Base-by-base conservation (phyloP, 2,329 filamentous ascomycete species). In the Incumbomyces lentus region DNA sequence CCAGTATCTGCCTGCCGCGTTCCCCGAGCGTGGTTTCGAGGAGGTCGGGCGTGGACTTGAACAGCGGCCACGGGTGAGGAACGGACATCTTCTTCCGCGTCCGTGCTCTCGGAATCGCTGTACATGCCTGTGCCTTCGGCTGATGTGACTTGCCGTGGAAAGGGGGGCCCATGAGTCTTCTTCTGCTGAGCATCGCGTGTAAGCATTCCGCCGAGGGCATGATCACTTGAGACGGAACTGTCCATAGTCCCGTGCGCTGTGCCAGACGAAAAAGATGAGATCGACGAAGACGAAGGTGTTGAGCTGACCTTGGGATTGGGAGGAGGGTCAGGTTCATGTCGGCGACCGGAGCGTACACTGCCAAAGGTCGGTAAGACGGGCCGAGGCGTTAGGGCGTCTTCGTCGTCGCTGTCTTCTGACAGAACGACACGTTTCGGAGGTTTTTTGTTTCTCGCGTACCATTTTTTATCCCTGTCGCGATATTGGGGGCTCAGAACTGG, bases 111-210 rank as follows among this genome's bases (percentile, higher is more conserved):
- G 38, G 72, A 77, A 49, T 83, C 78, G 12, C 80, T 84, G 12
- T 71, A 64, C 53, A 84, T 80, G 1, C 77, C 81, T 46, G 65
- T 74, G 8, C 76, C 78, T 58, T 88, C 82, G 14, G 82, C 74
- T 1, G 80, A 81, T 0, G 81, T 83, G 11, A 85, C 79, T 13
- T 86, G 74, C 1, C 82, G 82, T 3, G 84, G 80, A 30, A 87
- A 61, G 13, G 85, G 83, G 51, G 84, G 77, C 44, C 76, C 72
- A 6, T 74, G 19, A 32, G 22, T 44, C 19, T 41, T 42, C 47
- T 49, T 63, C 17, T 58, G 55, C 14, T 62, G 61, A 47, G 64
- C 56, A 34, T 70, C 63, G 42, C 69, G 66, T n/a, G 66, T 61
- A n/a, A 78, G 53, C 2, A 78, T 64, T 3, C 63, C 66, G 12